These are phyloP conservation scores for Fusarium piperis DNA, from an alignment of 2,329 filamentous ascomycete species.

Conservation along the genomic window DNA sequence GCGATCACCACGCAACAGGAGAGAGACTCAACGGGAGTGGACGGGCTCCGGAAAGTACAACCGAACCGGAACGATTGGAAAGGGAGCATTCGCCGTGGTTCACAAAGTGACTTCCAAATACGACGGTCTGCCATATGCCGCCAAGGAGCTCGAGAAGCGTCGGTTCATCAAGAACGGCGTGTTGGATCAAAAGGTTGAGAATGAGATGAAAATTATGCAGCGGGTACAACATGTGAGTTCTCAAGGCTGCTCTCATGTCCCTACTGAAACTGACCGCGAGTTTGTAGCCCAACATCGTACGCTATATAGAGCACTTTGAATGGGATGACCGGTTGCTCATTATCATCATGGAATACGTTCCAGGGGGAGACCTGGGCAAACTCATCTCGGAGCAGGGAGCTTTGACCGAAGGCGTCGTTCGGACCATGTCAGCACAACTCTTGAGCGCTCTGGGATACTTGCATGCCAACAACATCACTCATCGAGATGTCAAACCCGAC, in stretches of 20 bases:
- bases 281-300: conserved; percentile 82
- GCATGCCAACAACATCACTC: conserved; percentile 88
- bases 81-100: conserved; percentile 94
- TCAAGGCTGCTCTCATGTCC: not conserved
- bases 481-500: conserved; percentile 98
- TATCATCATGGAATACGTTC: conserved; percentile 95
- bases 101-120: conserved; percentile 89
- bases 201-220: conserved; percentile 97
- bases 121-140: conserved; percentile 84
- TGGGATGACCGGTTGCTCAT: conserved; percentile 86
- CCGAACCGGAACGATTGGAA: conserved; percentile 81
- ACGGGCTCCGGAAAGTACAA: conserved; percentile 87
- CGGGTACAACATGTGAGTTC: conserved; percentile 78
- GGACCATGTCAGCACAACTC: conserved; percentile 78
- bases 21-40: conserved; percentile 70
- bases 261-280: conserved; percentile 16
- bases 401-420: conserved; percentile 75
- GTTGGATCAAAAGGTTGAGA: conserved; percentile 90
- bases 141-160: conserved; percentile 94
- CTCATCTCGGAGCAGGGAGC: conserved; percentile 70
- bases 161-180: conserved; percentile 93
- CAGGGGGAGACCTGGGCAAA: conserved; percentile 82
- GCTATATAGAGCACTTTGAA: conserved; percentile 89
- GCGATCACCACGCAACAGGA: conserved; percentile 36
- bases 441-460: conserved; percentile 86